Conservation (phyloP, 2,329 filamentous ascomycete species). For the Phoma sp. region DNA sequence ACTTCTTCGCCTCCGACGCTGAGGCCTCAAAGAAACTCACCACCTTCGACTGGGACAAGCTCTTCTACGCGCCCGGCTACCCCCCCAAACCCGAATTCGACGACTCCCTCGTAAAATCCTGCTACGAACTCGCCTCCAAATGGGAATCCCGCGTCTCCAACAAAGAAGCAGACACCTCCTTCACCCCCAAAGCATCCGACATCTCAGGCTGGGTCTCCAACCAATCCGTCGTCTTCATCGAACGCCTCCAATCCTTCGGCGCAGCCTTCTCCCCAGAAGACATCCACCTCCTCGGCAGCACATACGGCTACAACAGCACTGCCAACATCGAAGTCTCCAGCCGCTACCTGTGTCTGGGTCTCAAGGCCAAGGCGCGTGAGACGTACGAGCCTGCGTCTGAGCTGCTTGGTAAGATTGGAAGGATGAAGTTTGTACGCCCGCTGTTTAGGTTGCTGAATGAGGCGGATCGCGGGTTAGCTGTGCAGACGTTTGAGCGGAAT, state of each 20-base stretch:
- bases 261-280: conserved; percentile 69
- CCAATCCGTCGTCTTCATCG: conserved; percentile 90
- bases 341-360: conserved; percentile 79
- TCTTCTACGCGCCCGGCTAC: conserved; percentile 87
- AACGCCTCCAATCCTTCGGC: conserved; percentile 74
- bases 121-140: conserved; percentile 80
- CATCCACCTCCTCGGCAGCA: conserved; percentile 74
- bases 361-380: conserved; percentile 74
- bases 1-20: conserved; percentile 79
- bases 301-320: conserved; percentile 73
- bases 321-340: conserved; percentile 86
- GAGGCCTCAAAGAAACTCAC: conserved; percentile 69
- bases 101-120: conserved; percentile 83
- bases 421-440: conserved; percentile 97
- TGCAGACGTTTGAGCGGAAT: conserved; percentile 85
- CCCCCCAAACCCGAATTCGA: conserved; percentile 93
- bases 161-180: conserved; percentile 29
- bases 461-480: conserved; percentile 75
- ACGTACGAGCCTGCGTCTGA: conserved; percentile 76
- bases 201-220: conserved; percentile 80
- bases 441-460: conserved; percentile 79
- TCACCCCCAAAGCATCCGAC: conserved; percentile 72
- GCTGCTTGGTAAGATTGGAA: conserved; percentile 80
- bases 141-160: conserved; percentile 68
- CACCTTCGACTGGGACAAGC: conserved; percentile 85